Evolutionary conservation across 768 basidiomycete genomes (phyloP).

Genomic region (Termitomyces bulborhizus): DNA sequence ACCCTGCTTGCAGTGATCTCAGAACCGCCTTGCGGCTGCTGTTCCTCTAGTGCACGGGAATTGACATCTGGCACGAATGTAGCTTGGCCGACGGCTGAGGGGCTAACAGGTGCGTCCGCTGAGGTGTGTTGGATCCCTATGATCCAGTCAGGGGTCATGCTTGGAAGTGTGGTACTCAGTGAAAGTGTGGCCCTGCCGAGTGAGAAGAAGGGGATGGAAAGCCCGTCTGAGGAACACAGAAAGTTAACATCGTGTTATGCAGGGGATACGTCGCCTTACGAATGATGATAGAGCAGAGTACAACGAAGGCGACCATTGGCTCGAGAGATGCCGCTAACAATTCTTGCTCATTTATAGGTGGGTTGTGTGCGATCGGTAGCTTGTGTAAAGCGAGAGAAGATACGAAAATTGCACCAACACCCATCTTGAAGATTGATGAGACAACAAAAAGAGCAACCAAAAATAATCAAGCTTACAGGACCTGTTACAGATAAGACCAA

Average conservation of each 20-base stretch:
- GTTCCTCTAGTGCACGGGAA: not conserved
- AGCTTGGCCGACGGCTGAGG: not conserved
- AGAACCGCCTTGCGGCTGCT: not conserved
- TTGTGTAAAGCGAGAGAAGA: slow-evolving; percentile 63
- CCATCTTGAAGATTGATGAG: slow-evolving; percentile 51
- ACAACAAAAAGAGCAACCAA: not conserved
- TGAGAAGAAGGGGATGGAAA: slow-evolving; percentile 17
- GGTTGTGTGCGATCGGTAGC: slow-evolving; percentile 49
- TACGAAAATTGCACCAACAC: slow-evolving; percentile 88
- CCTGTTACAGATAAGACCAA: slow-evolving; percentile 25
- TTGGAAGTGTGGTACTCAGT: slow-evolving; percentile 11
- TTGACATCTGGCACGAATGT: not conserved
- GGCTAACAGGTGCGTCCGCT: not conserved
- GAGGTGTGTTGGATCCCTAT: not conserved
- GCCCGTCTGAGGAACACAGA: slow-evolving; percentile 7
- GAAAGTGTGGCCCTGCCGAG: slow-evolving; percentile 12
- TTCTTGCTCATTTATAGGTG: slow-evolving; percentile 66
- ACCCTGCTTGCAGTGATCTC: not conserved
- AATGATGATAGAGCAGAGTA: slow-evolving; percentile 78
- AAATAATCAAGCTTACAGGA: slow-evolving; percentile 34
- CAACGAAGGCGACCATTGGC: slow-evolving; percentile 84
- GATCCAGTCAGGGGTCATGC: slow-evolving; percentile 9
- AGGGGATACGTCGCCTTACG: slow-evolving; percentile 34
- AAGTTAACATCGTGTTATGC: not conserved
- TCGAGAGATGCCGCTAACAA: slow-evolving; percentile 66